Evolutionary conservation across 352 stramenopile species (phyloP), one percentile per base, ranked within the genome.

Genomic region (Globisporangium cederbergense): DNA sequence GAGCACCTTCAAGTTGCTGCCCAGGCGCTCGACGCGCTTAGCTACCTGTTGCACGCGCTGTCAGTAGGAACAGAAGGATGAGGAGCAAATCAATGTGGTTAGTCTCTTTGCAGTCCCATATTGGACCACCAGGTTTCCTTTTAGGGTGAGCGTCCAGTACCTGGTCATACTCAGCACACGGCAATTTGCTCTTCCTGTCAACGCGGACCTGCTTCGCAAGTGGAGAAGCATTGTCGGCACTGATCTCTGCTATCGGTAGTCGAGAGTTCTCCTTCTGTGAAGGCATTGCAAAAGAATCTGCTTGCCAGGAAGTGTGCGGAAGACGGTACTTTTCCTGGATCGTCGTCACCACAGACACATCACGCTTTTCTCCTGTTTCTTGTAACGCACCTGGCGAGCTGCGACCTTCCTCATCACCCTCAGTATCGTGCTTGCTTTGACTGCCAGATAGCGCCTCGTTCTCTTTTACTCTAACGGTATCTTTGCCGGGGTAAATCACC

Each of bases 241-340:
- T 49, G 28, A 16, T 51, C 38, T 50, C 36, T 51, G 20, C 20
- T n/a, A 49, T 10, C 13, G 36, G 14, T 9, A 18, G 52, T 45
- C n/a, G 18, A 30, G 5, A 36, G 18, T 20, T 45, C 32, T 58
- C 52, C n/a, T 45, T 45, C 18, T 32, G 8, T 8, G 32, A 58
- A 10, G 16, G 18, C 5, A 52, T 6, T 20, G 18, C n/a, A 8
- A 7, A 25, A 46, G 25, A 22, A 34, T 46, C 22, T 13, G 6
- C 18, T 10, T 68, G 67, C 73, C 68, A 76, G 6, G 71, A 51
- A 62, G 77, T 76, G 0, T 72, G 47, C 32, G 77, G 77, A 30
- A 85, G 75, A 13, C 70, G 68, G 30, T 86, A 83, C 43, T 65
- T 73, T 25, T 76, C 75, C 49, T 86, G 75, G 59, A 86, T 79